Evolutionary conservation across 2,329 filamentous ascomycete genomes (phyloP).

Genomic region (Epichloe sp.): DNA sequence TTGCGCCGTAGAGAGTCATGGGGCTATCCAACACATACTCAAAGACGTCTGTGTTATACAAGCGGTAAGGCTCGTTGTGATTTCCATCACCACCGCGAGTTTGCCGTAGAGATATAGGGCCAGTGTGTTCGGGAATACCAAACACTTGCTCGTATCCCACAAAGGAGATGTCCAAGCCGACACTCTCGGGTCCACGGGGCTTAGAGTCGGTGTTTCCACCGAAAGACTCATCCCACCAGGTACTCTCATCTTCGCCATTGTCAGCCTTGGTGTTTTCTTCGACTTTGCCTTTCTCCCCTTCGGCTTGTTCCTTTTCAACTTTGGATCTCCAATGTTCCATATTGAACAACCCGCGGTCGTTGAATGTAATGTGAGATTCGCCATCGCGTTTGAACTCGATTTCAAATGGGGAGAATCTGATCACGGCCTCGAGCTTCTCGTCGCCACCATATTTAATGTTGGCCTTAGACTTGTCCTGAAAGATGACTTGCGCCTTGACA

Average conservation of each 20-base stretch:
- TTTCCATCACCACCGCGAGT: conserved; percentile 80
- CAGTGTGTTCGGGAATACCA: conserved; percentile 87
- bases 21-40: conserved; percentile 95
- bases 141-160: conserved; percentile 85
- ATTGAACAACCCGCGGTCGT: conserved; percentile 80
- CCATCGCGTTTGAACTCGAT: conserved; percentile 82
- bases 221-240: conserved; percentile 97
- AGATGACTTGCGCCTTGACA: conserved; percentile 53
- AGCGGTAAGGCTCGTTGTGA: conserved; percentile 76
- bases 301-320: conserved; percentile 55
- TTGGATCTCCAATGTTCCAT: conserved; percentile 92
- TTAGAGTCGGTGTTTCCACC: conserved; percentile 92
- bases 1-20: conserved; percentile 96
- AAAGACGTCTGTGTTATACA: conserved; percentile 96
- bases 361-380: conserved; percentile 71
- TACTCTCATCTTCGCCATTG: conserved; percentile 61
- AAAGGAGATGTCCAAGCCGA: conserved; percentile 85
- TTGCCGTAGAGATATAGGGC: conserved; percentile 75
- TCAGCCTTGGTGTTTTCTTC: conserved; percentile 30
- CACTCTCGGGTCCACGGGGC: conserved; percentile 84
- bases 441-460: conserved; percentile 71
- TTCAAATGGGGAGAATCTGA: conserved; percentile 70
- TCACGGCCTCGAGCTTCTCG: conserved; percentile 65
- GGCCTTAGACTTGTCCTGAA: conserved; percentile 52
- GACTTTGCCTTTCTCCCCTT: conserved; percentile 41